These are phyloP conservation scores for Paramecium caudatum DNA, from an alignment of 73 alveolate genomes.

Conservation along the genomic window DNA sequence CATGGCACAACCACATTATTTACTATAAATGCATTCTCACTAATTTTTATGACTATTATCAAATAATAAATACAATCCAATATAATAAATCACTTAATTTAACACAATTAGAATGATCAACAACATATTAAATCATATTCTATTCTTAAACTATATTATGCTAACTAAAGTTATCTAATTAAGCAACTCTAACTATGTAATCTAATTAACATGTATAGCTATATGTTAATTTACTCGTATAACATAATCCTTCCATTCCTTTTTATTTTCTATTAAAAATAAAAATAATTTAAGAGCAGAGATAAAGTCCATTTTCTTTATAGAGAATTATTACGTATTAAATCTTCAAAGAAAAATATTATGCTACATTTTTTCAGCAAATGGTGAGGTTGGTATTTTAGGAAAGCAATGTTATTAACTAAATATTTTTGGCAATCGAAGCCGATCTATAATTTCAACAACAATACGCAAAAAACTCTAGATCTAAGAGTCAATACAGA, in stretches of 20 bases:
- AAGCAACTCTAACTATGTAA: not conserved
- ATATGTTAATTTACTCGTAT: not conserved
- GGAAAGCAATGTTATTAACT: not conserved
- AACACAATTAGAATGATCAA: not conserved
- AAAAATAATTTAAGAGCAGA: not conserved
- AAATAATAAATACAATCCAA: not conserved
- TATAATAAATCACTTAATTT: not conserved
- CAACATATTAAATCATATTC: not conserved
- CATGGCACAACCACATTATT: not conserved
- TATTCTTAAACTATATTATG: not conserved
- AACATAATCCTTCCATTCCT: slow-evolving; percentile 15
- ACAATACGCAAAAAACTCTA: too few relatives aligned
- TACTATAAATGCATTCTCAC: not conserved
- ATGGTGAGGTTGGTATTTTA: not conserved
- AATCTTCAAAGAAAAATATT: not conserved
- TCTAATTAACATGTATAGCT: not conserved
- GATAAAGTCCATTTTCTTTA: too few relatives aligned
- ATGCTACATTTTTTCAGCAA: not conserved
- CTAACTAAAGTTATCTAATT: not conserved
- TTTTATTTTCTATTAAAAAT: too few relatives aligned
- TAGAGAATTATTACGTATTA: not conserved
- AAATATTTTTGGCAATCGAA: too few relatives aligned
- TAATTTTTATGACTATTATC: not conserved
- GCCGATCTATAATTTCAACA: too few relatives aligned
- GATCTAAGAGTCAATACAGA: too few relatives aligned